Conservation (phyloP, 2,329 filamentous ascomycete genomes). For the Colletotrichum camelliae region DNA sequence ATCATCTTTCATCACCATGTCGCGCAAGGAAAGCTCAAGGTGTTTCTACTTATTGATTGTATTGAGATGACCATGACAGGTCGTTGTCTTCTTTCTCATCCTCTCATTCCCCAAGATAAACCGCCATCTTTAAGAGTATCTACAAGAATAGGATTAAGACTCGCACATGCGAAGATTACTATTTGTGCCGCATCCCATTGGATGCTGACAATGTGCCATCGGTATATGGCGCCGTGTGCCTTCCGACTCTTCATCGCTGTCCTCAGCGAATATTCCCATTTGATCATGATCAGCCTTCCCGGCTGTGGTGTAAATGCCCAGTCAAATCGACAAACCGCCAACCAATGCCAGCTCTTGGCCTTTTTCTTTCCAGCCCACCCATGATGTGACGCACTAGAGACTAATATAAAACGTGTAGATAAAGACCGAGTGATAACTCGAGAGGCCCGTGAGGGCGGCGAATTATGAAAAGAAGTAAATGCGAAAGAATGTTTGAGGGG, state of each 20-base stretch:
- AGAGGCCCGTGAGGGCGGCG: neutral
- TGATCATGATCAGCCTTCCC: neutral
- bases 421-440: neutral
- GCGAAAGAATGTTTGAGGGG: conserved; percentile 8
- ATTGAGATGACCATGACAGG: neutral
- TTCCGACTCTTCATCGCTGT: neutral
- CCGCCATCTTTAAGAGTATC: neutral
- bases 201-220: neutral
- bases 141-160: conserved; percentile 6
- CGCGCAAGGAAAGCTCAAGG: neutral
- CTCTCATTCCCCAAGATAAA: neutral
- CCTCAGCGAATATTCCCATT: neutral
- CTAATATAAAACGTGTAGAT: neutral
- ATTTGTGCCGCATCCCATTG: neutral
- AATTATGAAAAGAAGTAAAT: neutral
- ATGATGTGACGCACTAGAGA: neutral
- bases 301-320: neutral
- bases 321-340: neutral
- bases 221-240: neutral
- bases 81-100: neutral
- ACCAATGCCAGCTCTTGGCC: neutral
- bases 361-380: neutral
- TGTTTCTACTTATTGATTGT: neutral
- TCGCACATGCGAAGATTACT: conserved; percentile 10
- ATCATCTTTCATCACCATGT: neutral